Conservation (phyloP, 2,329 filamentous ascomycete species). For the Colletotrichum euphorbiae region DNA sequence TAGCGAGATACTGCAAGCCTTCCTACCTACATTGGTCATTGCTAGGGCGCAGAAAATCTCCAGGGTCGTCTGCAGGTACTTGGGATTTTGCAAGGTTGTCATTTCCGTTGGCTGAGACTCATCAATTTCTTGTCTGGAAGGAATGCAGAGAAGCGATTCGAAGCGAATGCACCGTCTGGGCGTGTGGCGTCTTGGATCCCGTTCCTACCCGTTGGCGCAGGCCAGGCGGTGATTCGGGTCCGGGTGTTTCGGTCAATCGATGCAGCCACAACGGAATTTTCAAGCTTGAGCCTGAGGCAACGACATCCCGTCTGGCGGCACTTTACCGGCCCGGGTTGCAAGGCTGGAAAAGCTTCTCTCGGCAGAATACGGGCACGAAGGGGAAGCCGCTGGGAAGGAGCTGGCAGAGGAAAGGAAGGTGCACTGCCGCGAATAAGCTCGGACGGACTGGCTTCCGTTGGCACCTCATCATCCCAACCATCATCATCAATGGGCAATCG, state of each 20-base stretch:
- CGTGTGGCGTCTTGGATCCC: conserved; percentile 34
- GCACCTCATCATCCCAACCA: neutral
- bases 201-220: conserved; percentile 30
- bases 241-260: conserved; percentile 35
- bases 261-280: conserved; percentile 36
- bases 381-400: neutral
- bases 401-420: neutral
- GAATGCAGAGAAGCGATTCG: too few relatives aligned
- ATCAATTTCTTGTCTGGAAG: too few relatives aligned
- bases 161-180: neutral
- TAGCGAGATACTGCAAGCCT: too few relatives aligned
- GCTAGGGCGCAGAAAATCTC: too few relatives aligned
- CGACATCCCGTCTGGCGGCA: conserved; percentile 22
- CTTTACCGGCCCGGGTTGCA: neutral
- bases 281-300: conserved; percentile 37
- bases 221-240: conserved; percentile 15
- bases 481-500: neutral
- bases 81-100: too few relatives aligned
- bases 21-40: too few relatives aligned
- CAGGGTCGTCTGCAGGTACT: too few relatives aligned
- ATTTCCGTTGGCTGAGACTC: too few relatives aligned
- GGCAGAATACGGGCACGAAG: too few relatives aligned
- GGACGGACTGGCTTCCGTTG: conserved; percentile 3
- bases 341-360: neutral
- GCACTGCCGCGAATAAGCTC: conserved; percentile 1